These are phyloP conservation scores for Chaetomidium leptoderma DNA, from an alignment of 495 filamentous ascomycete species.

Conservation along the genomic window DNA sequence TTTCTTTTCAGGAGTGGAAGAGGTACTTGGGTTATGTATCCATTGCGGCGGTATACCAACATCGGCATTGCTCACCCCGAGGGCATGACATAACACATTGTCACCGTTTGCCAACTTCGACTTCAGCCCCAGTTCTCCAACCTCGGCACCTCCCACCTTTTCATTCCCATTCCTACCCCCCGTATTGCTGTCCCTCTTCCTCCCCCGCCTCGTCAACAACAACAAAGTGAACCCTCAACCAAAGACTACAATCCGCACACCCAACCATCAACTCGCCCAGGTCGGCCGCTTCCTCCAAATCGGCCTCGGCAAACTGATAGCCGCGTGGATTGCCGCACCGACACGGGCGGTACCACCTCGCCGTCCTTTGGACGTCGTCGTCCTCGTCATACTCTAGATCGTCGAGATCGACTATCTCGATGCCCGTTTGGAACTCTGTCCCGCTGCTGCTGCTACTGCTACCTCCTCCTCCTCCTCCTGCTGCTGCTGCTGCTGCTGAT, in stretches of 20 bases:
- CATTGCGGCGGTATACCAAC: too few relatives aligned
- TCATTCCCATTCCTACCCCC: not conserved
- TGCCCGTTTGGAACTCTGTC: slow-evolving; percentile 56
- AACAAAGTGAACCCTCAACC: slow-evolving; percentile 69
- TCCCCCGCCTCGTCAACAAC: slow-evolving; percentile 50
- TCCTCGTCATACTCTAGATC: slow-evolving; percentile 41
- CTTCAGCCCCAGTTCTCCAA: too few relatives aligned
- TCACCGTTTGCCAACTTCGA: too few relatives aligned
- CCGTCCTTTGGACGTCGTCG: slow-evolving; percentile 16
- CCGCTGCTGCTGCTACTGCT: not conserved
- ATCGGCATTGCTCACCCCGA: too few relatives aligned
- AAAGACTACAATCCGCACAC: slow-evolving; percentile 78
- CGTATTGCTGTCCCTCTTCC: not conserved
- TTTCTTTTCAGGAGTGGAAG: too few relatives aligned
- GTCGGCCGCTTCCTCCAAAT: slow-evolving; percentile 62
- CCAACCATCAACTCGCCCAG: slow-evolving; percentile 69
- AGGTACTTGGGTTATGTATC: too few relatives aligned
- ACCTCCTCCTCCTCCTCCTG: not conserved
- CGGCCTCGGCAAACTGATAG: slow-evolving; percentile 62
- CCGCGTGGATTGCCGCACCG: slow-evolving; percentile 76
- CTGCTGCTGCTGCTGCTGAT: not conserved
- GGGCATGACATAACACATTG: too few relatives aligned
- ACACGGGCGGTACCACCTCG: slow-evolving; percentile 65
- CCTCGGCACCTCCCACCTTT: not conserved
- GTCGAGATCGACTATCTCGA: slow-evolving; percentile 56